These are phyloP conservation scores for Zanthoxylum bungeanum DNA, from an alignment of 345 rosid genomes.

Conservation along the genomic window DNA sequence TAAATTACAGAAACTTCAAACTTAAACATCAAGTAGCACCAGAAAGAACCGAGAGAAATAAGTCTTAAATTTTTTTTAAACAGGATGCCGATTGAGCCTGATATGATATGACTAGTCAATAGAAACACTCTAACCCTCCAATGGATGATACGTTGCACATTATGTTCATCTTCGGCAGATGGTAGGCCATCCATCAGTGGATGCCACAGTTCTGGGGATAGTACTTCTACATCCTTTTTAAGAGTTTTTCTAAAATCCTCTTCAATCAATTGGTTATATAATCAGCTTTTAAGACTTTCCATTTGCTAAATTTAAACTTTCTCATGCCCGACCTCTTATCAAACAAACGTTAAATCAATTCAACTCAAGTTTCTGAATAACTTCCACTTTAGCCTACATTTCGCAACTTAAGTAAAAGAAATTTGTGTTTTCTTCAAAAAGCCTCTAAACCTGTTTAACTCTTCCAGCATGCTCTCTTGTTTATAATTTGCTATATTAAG, in stretches of 20 bases:
- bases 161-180: not conserved
- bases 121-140: not conserved
- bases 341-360: not conserved
- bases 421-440: not conserved
- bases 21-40: constrained; percentile 9
- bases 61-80: not conserved
- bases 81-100: not conserved
- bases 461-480: not conserved
- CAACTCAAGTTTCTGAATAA: not conserved
- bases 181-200: not conserved
- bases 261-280: not conserved
- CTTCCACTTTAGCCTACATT: not conserved
- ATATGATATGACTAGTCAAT: not conserved
- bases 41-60: constrained; percentile 1
- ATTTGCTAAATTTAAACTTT: not conserved
- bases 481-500: too few relatives aligned
- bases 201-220: not conserved
- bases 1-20: constrained; percentile 7
- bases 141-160: not conserved
- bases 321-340: not conserved
- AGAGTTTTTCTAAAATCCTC: not conserved
- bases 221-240: not conserved
- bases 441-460: not conserved
- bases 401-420: not conserved
- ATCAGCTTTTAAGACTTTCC: not conserved